These are phyloP conservation scores for Tephrocybe sp. DNA, from an alignment of 768 basidiomycete genomes.

Conservation along the genomic window DNA sequence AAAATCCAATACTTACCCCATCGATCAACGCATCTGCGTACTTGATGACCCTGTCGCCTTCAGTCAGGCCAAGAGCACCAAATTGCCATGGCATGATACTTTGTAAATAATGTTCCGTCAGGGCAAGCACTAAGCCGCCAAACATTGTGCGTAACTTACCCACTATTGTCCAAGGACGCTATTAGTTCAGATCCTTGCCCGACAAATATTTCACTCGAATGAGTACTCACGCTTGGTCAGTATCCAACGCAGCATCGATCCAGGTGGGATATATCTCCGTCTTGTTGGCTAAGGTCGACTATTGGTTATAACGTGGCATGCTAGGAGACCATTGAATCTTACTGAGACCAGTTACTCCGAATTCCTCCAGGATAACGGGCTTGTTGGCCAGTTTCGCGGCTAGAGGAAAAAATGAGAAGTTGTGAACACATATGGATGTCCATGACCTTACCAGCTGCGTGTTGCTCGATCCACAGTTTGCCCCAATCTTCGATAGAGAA, in stretches of 20 bases:
- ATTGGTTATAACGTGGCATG: not conserved
- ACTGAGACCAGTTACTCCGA: constrained; percentile 49
- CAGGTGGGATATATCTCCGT: constrained; percentile 47
- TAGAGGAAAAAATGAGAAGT: constrained; percentile 18
- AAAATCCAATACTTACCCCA: constrained; percentile 33
- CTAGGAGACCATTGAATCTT: constrained; percentile 10
- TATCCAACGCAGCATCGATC: constrained; percentile 46
- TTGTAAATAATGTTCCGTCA: not conserved
- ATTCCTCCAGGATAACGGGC: constrained; percentile 63
- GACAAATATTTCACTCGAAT: not conserved
- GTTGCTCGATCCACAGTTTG: constrained; percentile 55
- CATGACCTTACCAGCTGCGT: constrained; percentile 38
- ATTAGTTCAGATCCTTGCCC: not conserved
- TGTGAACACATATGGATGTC: not conserved
- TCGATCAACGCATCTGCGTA: constrained; percentile 51
- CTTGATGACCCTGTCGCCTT: constrained; percentile 54
- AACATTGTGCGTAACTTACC: constrained; percentile 19
- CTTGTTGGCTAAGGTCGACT: constrained; percentile 39
- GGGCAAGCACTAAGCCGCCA: not conserved
- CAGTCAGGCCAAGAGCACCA: constrained; percentile 45
- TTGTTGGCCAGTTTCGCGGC: constrained; percentile 54
- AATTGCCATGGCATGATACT: constrained; percentile 64
- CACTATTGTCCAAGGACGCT: constrained; percentile 17
- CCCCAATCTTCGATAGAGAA: constrained; percentile 51
- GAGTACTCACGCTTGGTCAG: constrained; percentile 44